Conservation (phyloP, 768 basidiomycete genomes). For the Rhizopogon vulgaris region DNA sequence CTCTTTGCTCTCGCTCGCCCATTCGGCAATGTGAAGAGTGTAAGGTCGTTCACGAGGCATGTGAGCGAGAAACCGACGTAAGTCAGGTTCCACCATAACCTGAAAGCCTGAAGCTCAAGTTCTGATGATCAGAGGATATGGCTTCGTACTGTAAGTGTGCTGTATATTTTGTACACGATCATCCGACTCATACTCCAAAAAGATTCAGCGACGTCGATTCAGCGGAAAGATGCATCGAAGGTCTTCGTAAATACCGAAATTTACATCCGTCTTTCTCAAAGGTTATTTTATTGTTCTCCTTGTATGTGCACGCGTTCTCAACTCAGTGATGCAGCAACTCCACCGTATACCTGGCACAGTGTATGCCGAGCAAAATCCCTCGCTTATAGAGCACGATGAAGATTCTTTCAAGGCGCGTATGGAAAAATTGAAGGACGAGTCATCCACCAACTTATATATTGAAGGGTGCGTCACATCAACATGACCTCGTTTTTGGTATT, state of each 20-base stretch:
- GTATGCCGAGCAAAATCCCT: slow-evolving; percentile 38
- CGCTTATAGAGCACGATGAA: slow-evolving; percentile 24
- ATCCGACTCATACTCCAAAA: neutral
- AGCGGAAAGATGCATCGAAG: slow-evolving; percentile 69
- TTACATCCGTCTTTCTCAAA: slow-evolving; percentile 86
- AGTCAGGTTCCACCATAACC: slow-evolving; percentile 17
- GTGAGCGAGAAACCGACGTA: slow-evolving; percentile 64
- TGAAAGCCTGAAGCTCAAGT: slow-evolving; percentile 2
- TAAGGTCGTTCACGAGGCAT: slow-evolving; percentile 79
- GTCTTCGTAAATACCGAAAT: slow-evolving; percentile 65
- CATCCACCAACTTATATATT: slow-evolving; percentile 75
- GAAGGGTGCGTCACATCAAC: slow-evolving; percentile 45
- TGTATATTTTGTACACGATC: slow-evolving; percentile 2
- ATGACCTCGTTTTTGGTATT: slow-evolving; percentile 1
- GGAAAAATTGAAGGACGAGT: slow-evolving; percentile 62
- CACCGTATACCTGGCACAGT: slow-evolving; percentile 79
- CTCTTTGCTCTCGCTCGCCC: slow-evolving; percentile 63
- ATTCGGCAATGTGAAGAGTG: slow-evolving; percentile 73
- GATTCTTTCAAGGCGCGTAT: slow-evolving; percentile 70
- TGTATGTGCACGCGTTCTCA: slow-evolving; percentile 2
- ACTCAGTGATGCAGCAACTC: slow-evolving; percentile 36
- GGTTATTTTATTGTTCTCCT: slow-evolving; percentile 29
- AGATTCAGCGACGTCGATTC: slow-evolving; percentile 65
- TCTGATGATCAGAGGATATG: slow-evolving; percentile 52
- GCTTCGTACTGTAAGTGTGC: slow-evolving; percentile 66